These are phyloP conservation scores for Coemansia sp. DNA, from an alignment of 192 early-diverging fungal genomes.

Conservation along the genomic window DNA sequence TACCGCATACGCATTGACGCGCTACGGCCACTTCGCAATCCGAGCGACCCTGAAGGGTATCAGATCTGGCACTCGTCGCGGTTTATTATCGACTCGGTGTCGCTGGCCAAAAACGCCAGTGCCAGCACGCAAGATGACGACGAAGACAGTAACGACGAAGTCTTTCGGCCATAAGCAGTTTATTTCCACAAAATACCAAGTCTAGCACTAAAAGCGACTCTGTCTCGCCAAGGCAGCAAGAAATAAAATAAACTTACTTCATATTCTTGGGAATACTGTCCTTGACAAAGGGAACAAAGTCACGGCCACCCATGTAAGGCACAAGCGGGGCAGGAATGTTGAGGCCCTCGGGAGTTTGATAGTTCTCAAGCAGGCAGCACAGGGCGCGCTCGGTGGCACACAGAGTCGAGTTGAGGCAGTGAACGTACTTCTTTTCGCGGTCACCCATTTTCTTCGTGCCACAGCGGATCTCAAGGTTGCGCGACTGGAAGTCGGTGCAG, in stretches of 20 bases:
- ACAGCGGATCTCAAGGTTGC: constrained; percentile 90
- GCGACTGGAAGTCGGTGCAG: constrained; percentile 98
- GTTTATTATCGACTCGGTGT: constrained; percentile 46
- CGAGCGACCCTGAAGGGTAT: constrained; percentile 38
- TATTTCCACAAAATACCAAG: not conserved
- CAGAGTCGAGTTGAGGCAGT: constrained; percentile 96
- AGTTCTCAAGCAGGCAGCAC: constrained; percentile 95
- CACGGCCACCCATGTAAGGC: constrained; percentile 90
- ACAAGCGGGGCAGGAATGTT: constrained; percentile 80
- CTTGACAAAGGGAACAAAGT: constrained; percentile 79
- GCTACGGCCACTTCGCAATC: constrained; percentile 43
- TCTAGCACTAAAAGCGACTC: not conserved
- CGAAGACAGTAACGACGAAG: constrained; percentile 11
- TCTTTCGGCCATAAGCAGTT: constrained; percentile 5
- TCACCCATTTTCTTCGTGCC: constrained; percentile 97
- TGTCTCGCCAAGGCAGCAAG: not conserved
- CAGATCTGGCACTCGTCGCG: constrained; percentile 51
- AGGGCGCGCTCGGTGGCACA: constrained; percentile 94
- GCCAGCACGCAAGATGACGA: constrained; percentile 12
- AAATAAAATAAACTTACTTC: constrained; percentile 12
- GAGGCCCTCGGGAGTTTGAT: constrained; percentile 88
- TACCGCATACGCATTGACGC: constrained; percentile 51
- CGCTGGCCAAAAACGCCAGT: constrained; percentile 17
- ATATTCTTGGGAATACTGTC: constrained; percentile 43
- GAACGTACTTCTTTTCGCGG: constrained; percentile 91